These are phyloP conservation scores for Westerdykella sp. DNA, from an alignment of 2,329 filamentous ascomycete genomes.

Conservation along the genomic window DNA sequence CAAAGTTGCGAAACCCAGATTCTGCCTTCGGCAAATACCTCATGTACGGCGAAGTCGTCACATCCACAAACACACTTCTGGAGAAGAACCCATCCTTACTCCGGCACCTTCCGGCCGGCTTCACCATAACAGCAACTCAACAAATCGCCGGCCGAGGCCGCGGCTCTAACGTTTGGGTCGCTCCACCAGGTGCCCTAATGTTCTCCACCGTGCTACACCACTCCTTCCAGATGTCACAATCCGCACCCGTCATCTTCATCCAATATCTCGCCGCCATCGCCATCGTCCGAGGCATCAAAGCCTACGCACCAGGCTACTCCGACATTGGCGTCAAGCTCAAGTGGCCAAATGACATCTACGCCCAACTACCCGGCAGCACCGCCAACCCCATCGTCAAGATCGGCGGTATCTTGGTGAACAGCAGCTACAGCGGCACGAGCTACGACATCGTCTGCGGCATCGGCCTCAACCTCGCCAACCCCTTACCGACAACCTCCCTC, in stretches of 20 bases:
- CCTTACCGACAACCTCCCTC: slow-evolving; percentile 79
- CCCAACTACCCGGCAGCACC: slow-evolving; percentile 45
- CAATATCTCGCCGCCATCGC: slow-evolving; percentile 91
- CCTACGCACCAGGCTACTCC: slow-evolving; percentile 70
- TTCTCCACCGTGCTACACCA: slow-evolving; percentile 88
- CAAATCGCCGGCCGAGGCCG: slow-evolving; percentile 85
- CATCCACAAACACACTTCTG: slow-evolving; percentile 86
- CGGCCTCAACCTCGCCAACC: slow-evolving; percentile 80
- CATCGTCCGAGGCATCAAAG: slow-evolving; percentile 73
- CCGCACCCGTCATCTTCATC: slow-evolving; percentile 80
- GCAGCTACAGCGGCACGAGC: slow-evolving; percentile 65
- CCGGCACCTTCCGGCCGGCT: slow-evolving; percentile 71
- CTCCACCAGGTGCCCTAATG: slow-evolving; percentile 76
- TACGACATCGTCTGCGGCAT: slow-evolving; percentile 80
- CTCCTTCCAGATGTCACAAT: slow-evolving; percentile 61
- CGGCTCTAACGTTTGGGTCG: slow-evolving; percentile 91
- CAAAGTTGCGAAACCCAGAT: slow-evolving; percentile 50
- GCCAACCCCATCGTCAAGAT: slow-evolving; percentile 70
- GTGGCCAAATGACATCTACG: slow-evolving; percentile 89
- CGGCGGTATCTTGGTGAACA: slow-evolving; percentile 87
- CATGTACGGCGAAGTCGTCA: slow-evolving; percentile 86
- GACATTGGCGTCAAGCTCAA: slow-evolving; percentile 78
- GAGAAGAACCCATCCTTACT: slow-evolving; percentile 87
- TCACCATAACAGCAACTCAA: slow-evolving; percentile 78
- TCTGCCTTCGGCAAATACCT: slow-evolving; percentile 67